A percentile compares a stretch with the other conserved stretches of the same genome.
Conservation (phyloP, 129 eudicot species). For the Glebionis coronaria region DNA sequence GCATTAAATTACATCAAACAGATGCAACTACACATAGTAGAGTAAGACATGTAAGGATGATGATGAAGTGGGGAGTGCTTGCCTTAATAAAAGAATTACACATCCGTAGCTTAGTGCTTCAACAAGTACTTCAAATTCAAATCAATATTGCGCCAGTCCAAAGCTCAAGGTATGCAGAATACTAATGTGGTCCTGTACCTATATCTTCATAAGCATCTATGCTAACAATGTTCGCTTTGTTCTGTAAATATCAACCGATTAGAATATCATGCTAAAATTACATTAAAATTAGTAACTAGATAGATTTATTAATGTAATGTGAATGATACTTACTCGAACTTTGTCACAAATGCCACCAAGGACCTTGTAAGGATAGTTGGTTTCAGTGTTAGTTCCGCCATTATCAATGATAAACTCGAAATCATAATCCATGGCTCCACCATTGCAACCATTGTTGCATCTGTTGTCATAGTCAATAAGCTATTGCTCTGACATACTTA, state of each 20-base stretch:
- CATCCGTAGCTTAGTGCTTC: too few species aligned
- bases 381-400: conserved; percentile 83
- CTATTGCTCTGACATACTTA: conserved; percentile 79
- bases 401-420: conserved; percentile 69
- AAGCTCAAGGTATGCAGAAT: too few species aligned
- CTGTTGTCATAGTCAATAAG: conserved; percentile 74
- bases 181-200: too few species aligned
- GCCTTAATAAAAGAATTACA: too few species aligned
- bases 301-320: neutral
- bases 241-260: conserved; percentile 33
- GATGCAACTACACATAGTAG: too few species aligned
- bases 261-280: neutral
- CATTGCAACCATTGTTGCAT: conserved; percentile 67
- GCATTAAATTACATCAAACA: too few species aligned
- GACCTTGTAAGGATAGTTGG: conserved; percentile 76
- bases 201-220: conserved; percentile 91
- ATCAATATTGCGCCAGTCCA: too few species aligned
- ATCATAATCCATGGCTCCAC: conserved; percentile 93
- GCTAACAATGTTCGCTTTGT: conserved; percentile 62
- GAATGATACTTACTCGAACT: conserved; percentile 43
- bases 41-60: too few species aligned
- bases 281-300: too few species aligned
- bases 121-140: too few species aligned
- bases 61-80: too few species aligned
- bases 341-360: conserved; percentile 54